Percentiles rank a stretch among this genome's conserved stretches.
These are phyloP conservation scores for Podaxis sp. DNA, from an alignment of 768 basidiomycete species.

Conservation along the genomic window DNA sequence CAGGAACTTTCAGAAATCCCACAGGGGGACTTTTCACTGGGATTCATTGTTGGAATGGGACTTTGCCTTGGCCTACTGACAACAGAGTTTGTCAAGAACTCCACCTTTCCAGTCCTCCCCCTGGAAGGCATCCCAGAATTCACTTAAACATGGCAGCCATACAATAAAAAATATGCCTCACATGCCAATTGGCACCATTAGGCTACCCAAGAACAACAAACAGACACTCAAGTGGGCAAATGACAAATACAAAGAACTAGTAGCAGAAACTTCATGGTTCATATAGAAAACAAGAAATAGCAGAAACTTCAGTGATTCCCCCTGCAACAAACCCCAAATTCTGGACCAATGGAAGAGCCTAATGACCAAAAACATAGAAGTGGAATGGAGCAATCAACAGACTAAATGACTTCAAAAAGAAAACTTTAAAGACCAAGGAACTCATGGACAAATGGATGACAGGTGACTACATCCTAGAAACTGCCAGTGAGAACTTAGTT, in stretches of 20 bases:
- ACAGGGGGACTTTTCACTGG: too few relatives aligned
- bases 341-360: neutral
- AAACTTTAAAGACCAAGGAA: neutral
- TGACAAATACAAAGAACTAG: conserved; percentile 11
- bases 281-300: conserved; percentile 10
- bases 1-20: too few relatives aligned
- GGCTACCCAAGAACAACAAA: neutral
- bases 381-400: neutral
- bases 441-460: neutral
- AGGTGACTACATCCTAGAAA: neutral
- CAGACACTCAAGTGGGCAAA: neutral
- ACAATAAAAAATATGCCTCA: too few relatives aligned
- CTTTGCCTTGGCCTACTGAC: too few relatives aligned
- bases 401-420: neutral
- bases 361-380: neutral
- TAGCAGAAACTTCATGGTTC: conserved; percentile 1
- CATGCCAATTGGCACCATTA: neutral
- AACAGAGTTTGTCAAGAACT: too few relatives aligned
- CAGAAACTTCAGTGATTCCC: neutral
- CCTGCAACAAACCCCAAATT: neutral
- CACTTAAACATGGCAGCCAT: too few relatives aligned
- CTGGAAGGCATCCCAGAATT: too few relatives aligned
- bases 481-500: neutral
- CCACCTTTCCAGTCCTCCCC: too few relatives aligned
- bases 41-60: too few relatives aligned